Evolutionary conservation across 306 rosid genomes (phyloP).

Genomic region (Canavalia gladiata): DNA sequence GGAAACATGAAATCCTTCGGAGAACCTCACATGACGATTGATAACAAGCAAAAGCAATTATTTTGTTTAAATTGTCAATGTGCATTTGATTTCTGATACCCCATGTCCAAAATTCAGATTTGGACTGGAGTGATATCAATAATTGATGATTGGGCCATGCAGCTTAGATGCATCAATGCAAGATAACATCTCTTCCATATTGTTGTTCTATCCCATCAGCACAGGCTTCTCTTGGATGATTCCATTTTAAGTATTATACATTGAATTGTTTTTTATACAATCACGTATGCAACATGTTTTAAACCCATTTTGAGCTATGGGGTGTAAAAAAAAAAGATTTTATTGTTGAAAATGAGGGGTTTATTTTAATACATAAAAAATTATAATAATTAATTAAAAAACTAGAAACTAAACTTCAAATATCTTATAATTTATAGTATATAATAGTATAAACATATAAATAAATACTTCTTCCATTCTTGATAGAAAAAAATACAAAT

Average conservation of each 20-base stretch:
- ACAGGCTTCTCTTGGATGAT: background rate
- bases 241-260: background rate
- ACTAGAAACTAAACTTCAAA: background rate
- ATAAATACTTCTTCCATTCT: too few species aligned
- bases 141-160: conserved; percentile 22
- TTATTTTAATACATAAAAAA: background rate
- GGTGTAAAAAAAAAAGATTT: background rate
- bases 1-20: background rate
- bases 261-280: background rate
- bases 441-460: too few species aligned
- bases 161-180: conserved; percentile 3
- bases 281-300: background rate
- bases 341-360: background rate
- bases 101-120: background rate
- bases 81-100: background rate
- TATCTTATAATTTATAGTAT: too few species aligned
- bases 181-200: background rate
- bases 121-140: conserved; percentile 4
- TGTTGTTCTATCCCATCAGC: conserved; percentile 15
- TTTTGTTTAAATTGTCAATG: background rate
- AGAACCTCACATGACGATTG: background rate
- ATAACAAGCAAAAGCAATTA: background rate
- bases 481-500: too few species aligned
- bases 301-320: background rate
- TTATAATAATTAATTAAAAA: too few species aligned